Percentiles rank a stretch among this genome's conserved stretches.
Evolutionary conservation across 192 early-diverging fungal genomes (phyloP).

Genomic region (Thoreauomyces humboldtii): DNA sequence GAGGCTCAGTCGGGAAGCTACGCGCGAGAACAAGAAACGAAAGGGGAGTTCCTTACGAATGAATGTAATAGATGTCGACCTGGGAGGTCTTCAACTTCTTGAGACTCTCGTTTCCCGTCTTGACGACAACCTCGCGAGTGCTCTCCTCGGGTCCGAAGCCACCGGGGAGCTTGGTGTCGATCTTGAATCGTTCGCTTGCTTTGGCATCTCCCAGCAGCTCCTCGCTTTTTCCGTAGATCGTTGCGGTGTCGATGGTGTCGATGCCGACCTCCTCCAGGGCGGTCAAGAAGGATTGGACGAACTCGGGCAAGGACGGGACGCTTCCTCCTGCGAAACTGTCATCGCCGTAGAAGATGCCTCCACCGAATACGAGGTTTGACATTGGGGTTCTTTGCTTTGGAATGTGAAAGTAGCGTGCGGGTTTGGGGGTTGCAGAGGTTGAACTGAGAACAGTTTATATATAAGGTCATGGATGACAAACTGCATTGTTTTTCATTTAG

Average conservation of each 20-base stretch:
- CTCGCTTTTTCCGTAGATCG: constrained; percentile 42
- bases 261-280: constrained; percentile 4
- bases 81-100: constrained; percentile 29
- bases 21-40: background rate
- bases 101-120: constrained; percentile 21
- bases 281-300: background rate
- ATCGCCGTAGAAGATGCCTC: background rate
- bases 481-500: too few species aligned
- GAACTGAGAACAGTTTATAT: too few species aligned
- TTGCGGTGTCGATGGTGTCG: constrained; percentile 36
- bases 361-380: constrained; percentile 8
- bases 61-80: constrained; percentile 46
- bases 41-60: constrained; percentile 14
- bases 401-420: too few species aligned
- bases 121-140: constrained; percentile 8
- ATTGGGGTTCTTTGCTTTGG: too few species aligned
- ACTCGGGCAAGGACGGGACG: background rate
- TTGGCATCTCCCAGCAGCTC: constrained; percentile 24
- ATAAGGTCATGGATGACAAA: too few species aligned
- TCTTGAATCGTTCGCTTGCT: constrained; percentile 20
- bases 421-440: too few species aligned
- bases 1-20: too few species aligned
- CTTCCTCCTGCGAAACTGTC: background rate
- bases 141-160: constrained; percentile 23
- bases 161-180: constrained; percentile 31